Evolutionary conservation across 495 filamentous ascomycete species (phyloP).

Genomic region (Aspergillus panamensis): DNA sequence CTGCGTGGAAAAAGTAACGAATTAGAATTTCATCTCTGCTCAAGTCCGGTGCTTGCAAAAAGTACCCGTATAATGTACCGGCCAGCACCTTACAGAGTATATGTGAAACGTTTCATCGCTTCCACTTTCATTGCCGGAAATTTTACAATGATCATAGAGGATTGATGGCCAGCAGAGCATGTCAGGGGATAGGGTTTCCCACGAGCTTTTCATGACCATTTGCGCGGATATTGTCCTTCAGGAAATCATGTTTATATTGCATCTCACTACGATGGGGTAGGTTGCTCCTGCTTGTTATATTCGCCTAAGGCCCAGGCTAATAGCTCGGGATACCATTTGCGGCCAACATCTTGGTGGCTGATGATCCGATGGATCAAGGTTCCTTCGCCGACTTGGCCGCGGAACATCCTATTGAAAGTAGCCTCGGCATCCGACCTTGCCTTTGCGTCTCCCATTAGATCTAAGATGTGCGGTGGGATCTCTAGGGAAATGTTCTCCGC

Average conservation of each 20-base stretch:
- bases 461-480: conserved; percentile 64
- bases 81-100: not conserved
- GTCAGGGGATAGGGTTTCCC: not conserved
- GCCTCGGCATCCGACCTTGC: conserved; percentile 44
- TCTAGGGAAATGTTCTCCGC: conserved; percentile 70
- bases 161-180: conserved; percentile 15
- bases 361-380: conserved; percentile 80
- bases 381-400: conserved; percentile 70
- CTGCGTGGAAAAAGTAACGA: not conserved
- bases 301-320: conserved; percentile 40
- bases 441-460: conserved; percentile 37
- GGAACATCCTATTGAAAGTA: conserved; percentile 41
- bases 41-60: not conserved
- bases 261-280: conserved; percentile 2
- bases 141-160: conserved; percentile 1
- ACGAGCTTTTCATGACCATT: conserved; percentile 10
- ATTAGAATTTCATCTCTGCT: conserved; percentile 2
- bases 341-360: conserved; percentile 84
- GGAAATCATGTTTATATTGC: not conserved
- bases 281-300: conserved; percentile 15
- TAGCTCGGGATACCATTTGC: conserved; percentile 74
- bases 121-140: conserved; percentile 17
- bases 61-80: not conserved
- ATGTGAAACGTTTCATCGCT: not conserved
- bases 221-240: not conserved